phyloP scores from a whole-genome alignment of 2,329 filamentous ascomycete species.

The Arachnomyces sp. region DNA sequence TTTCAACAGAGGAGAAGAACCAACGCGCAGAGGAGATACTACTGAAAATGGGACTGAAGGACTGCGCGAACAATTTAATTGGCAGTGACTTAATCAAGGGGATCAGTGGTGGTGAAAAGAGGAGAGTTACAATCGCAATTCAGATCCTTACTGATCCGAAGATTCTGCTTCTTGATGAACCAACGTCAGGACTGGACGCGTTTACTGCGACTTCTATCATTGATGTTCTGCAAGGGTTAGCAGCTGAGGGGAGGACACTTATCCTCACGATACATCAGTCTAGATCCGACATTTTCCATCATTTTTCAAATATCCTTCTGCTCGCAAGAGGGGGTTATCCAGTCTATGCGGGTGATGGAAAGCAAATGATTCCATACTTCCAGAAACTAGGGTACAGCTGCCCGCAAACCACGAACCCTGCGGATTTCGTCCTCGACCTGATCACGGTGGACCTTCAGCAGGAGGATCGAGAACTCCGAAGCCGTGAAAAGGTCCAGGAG shows the following conservation, averaged over 20 bases:
- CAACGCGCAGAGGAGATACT: constrained; percentile 62
- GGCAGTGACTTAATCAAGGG: constrained; percentile 66
- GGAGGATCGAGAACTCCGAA: constrained; percentile 53
- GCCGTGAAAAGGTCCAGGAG: constrained; percentile 51
- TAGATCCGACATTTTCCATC: constrained; percentile 61
- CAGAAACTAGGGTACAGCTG: constrained; percentile 53
- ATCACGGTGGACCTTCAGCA: constrained; percentile 69
- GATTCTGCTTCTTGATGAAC: constrained; percentile 65
- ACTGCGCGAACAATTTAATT: constrained; percentile 67
- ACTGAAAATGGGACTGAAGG: constrained; percentile 66
- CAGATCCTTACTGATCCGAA: constrained; percentile 69
- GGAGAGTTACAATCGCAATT: constrained; percentile 67
- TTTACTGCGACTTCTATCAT: constrained; percentile 72
- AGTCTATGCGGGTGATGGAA: constrained; percentile 57
- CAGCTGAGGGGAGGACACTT: constrained; percentile 63
- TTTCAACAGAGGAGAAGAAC: constrained; percentile 60
- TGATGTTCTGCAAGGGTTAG: constrained; percentile 61
- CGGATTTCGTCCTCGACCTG: constrained; percentile 68
- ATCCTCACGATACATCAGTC: constrained; percentile 74
- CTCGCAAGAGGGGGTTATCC: constrained; percentile 61
- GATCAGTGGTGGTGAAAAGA: constrained; percentile 71
- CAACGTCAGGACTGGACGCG: constrained; percentile 66
- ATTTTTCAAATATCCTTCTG: constrained; percentile 64
- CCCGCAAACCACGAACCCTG: constrained; percentile 62
- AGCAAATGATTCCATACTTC: constrained; percentile 60